Percentiles rank a stretch among this genome's conserved stretches.
These are phyloP conservation scores for Torrubiellomyces zombiae DNA, from an alignment of 2,329 filamentous ascomycete species.

Conservation along the genomic window DNA sequence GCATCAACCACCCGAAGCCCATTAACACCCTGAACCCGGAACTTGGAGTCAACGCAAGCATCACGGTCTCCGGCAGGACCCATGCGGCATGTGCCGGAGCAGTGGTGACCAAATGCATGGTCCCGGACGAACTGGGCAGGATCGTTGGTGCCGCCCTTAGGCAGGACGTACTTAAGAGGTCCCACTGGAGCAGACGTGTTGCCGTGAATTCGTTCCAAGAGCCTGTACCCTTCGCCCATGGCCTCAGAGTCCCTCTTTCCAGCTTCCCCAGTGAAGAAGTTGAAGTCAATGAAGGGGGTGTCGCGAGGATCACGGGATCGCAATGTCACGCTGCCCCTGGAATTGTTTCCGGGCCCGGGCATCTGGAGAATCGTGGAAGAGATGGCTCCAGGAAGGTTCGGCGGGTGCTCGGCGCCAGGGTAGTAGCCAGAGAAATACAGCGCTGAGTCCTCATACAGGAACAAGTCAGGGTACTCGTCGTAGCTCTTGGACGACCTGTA, in stretches of 20 bases:
- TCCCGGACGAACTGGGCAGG: conserved; percentile 24
- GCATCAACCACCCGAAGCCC: conserved; percentile 43
- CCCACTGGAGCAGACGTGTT: conserved; percentile 34
- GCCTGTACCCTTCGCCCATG: no score
- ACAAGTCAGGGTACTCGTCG: no score
- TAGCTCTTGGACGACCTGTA: conserved; percentile 15
- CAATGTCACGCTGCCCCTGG: conserved; percentile 41
- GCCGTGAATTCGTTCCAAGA: conserved; percentile 38
- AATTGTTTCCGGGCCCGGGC: no score
- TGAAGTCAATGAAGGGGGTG: conserved; percentile 44
- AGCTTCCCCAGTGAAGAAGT: conserved; percentile 40
- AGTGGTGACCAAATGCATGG: conserved; percentile 39
- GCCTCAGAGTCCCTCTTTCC: conserved; percentile 28
- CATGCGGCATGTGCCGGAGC: conserved; percentile 37
- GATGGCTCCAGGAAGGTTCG: no score
- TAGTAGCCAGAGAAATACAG: conserved; percentile 13
- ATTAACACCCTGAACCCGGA: conserved; percentile 34
- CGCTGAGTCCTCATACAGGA: no score
- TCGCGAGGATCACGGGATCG: conserved; percentile 46
- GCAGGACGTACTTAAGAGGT: conserved; percentile 12
- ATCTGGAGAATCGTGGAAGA: no score
- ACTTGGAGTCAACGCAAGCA: conserved; percentile 37
- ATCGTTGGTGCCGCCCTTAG: conserved; percentile 6
- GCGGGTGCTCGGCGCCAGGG: conserved; percentile 13
- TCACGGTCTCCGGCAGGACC: conserved; percentile 33